Conservation (phyloP, 208 protist species). For the Leishmania amazonensis region DNA sequence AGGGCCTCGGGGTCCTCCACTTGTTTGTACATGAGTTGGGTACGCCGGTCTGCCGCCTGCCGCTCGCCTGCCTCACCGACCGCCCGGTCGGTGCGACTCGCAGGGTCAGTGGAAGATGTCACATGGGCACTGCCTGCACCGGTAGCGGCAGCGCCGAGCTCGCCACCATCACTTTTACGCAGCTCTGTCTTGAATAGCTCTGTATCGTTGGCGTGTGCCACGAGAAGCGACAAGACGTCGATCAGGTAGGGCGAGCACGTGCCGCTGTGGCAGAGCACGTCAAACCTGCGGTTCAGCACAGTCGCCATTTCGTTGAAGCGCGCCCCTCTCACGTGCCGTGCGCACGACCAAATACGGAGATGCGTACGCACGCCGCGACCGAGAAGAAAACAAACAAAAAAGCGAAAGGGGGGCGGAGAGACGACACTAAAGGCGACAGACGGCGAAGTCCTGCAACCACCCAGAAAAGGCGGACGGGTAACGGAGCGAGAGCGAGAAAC, state of each 20-base stretch:
- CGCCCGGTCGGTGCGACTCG: background rate
- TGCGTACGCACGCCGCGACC: background rate
- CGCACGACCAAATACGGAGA: background rate
- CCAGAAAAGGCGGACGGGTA: background rate
- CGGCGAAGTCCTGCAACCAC: background rate
- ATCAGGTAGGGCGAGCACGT: slow-evolving; percentile 69
- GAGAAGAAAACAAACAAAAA: background rate
- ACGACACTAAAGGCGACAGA: background rate
- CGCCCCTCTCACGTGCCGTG: background rate
- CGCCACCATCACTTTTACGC: slow-evolving; percentile 12
- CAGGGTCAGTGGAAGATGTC: background rate
- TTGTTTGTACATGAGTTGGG: slow-evolving; percentile 28
- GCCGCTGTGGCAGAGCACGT: slow-evolving; percentile 62
- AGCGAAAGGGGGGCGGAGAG: background rate
- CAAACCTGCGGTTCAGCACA: slow-evolving; percentile 65
- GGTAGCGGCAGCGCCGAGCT: background rate
- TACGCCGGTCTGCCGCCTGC: slow-evolving; percentile 24
- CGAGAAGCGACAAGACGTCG: slow-evolving; percentile 71
- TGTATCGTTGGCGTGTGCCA: slow-evolving; percentile 82
- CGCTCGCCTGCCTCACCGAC: slow-evolving; percentile 16
- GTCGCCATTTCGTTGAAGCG: slow-evolving; percentile 37
- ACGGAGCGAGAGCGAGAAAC: background rate
- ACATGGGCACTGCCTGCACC: background rate
- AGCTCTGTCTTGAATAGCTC: slow-evolving; percentile 76
- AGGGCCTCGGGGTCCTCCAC: slow-evolving; percentile 30